Conservation (phyloP, 345 rosid genomes). For the Draba incana region DNA sequence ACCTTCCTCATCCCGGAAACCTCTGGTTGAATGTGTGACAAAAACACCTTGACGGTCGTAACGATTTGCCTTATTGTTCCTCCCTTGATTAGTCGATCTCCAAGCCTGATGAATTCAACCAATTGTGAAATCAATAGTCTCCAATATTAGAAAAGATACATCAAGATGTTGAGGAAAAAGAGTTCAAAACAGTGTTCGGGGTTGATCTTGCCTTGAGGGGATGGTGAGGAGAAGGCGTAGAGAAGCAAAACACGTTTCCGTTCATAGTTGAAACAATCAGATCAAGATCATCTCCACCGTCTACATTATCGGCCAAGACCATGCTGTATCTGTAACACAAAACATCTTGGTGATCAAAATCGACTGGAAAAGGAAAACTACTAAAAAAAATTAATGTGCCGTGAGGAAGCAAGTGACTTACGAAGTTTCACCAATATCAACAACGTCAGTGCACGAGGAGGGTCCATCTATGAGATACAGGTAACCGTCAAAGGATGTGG, state of each 20-base stretch:
- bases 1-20: slow-evolving; percentile 98
- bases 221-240: slow-evolving; percentile 93
- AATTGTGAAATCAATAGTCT: slow-evolving; percentile 47
- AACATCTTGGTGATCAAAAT: slow-evolving; percentile 22
- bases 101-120: slow-evolving; percentile 73
- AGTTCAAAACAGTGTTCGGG: slow-evolving; percentile 25
- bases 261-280: slow-evolving; percentile 97
- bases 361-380: slow-evolving; percentile 12
- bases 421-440: slow-evolving; percentile 99
- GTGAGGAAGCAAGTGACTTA: slow-evolving; percentile 49
- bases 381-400: slow-evolving; percentile 15
- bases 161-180: slow-evolving; percentile 1
- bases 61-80: slow-evolving; percentile 79
- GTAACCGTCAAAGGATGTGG: slow-evolving; percentile 97
- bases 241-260: slow-evolving; percentile 98
- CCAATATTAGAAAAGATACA: slow-evolving; percentile 50
- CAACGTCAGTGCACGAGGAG: slow-evolving; percentile 94
- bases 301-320: slow-evolving; percentile 98
- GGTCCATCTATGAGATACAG: slow-evolving; percentile 97
- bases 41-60: slow-evolving; percentile 80
- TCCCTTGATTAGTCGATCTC: slow-evolving; percentile 91
- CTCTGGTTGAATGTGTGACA: slow-evolving; percentile 83
- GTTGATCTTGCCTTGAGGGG: slow-evolving; percentile 80
- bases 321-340: slow-evolving; percentile 75
- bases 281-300: slow-evolving; percentile 99